A percentile compares a stretch with the other conserved stretches of the same genome.
Evolutionary conservation across 495 filamentous ascomycete genomes (phyloP).

Genomic region (Sabuloglossum arenarium): DNA sequence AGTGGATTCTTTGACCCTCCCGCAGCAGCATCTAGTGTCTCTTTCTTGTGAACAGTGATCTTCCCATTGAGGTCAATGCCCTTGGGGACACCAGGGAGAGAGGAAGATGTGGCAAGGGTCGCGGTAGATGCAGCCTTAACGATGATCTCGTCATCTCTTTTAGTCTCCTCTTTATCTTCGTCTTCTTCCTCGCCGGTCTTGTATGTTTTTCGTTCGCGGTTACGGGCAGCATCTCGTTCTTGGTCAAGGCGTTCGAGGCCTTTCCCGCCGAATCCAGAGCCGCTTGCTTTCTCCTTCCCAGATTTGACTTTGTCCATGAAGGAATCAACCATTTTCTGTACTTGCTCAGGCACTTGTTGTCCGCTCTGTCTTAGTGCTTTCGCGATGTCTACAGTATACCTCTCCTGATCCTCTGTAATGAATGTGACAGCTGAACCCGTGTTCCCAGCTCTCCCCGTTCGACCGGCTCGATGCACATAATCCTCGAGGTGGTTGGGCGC

Average conservation of each 20-base stretch:
- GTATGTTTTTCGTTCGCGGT: constrained; percentile 68
- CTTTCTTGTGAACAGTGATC: constrained; percentile 61
- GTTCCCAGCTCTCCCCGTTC: constrained; percentile 88
- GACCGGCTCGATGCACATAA: constrained; percentile 89
- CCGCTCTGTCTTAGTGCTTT: constrained; percentile 88
- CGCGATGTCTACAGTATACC: constrained; percentile 72
- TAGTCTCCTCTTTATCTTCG: constrained; percentile 28
- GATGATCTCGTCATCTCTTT: constrained; percentile 36
- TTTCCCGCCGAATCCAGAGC: constrained; percentile 82
- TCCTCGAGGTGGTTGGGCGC: constrained; percentile 93
- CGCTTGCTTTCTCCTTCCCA: constrained; percentile 68
- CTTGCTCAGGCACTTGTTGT: constrained; percentile 52
- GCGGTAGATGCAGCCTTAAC: constrained; percentile 42
- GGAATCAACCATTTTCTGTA: constrained; percentile 38
- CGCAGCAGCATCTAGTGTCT: constrained; percentile 26
- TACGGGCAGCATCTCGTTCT: constrained; percentile 67
- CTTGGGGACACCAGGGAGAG: constrained; percentile 32
- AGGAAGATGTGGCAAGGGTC: constrained; percentile 16
- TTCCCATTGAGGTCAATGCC: constrained; percentile 49
- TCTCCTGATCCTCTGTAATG: constrained; percentile 75
- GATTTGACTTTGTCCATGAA: constrained; percentile 81
- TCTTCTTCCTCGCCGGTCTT: constrained; percentile 79
- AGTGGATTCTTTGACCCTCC: constrained; percentile 43
- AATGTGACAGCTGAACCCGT: constrained; percentile 91
- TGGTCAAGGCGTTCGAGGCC: constrained; percentile 79